Base-by-base conservation (phyloP, 192 early-diverging fungal species). In the Funneliformis mosseae region DNA sequence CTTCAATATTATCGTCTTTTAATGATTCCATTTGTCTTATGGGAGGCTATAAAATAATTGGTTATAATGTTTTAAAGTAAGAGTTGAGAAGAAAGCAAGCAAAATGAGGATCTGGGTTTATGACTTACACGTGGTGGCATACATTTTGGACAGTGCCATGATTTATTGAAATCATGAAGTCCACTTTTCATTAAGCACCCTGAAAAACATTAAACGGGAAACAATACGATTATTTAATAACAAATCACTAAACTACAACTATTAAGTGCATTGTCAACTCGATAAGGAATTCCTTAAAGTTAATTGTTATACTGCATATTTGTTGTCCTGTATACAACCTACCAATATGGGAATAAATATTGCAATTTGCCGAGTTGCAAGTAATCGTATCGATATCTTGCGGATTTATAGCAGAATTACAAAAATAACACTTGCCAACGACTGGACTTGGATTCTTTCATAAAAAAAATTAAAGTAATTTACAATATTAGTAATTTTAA, bases 151-250 rank as follows among this genome's bases (percentile, higher is more conserved):
- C 68, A 70, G 41, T 70, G n/a, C 68, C 68, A 70, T 23, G 21
- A 2, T 43, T 21, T 6, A 70, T 70, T 70, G 21, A 10, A 21
- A n/a, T 70, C 68, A 45, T 70, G 18, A 70, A 70, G n/a, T 42
- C 68, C 68, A 23, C 4, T 43, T n/a, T 70, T 70, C 33, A 70
- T 70, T 43, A 70, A 45, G 41, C 68, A 70, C 10, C 38, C 68
- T 70, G 41, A 69, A 69, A n/a, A 69, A 18, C 18, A 16, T 39
- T 6, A 69, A 38, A 42, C 0, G 16, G 18, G 18, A 21, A 69
- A 38, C 21, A 23, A 64, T 23, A 69, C 18, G 8, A 21, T 14
- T 33, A 16, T 33, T 66, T 33, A 16, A 11, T 33, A 5, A 66
- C 27, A 66, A 11, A 63, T 23, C 21, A 63, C 5, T 63, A 27